phyloP scores from a whole-genome alignment of 805 yeast species.

The Lipomyces yamadae region DNA sequence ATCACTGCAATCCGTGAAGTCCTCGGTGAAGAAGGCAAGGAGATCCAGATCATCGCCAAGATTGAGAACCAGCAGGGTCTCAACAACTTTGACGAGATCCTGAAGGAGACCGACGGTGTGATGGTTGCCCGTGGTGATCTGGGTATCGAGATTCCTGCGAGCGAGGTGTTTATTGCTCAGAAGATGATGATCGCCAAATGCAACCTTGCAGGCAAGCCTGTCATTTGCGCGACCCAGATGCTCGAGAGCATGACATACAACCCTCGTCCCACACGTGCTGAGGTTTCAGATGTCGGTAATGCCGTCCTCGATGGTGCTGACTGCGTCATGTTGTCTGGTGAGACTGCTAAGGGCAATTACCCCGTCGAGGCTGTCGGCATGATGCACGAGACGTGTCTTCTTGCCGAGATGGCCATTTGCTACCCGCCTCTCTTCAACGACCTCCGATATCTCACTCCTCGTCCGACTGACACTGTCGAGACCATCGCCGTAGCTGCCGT shows the following conservation, averaged over 20 bases:
- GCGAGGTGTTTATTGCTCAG: conserved; percentile 97
- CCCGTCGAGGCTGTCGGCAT: conserved; percentile 96
- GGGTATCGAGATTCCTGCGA: conserved; percentile 99
- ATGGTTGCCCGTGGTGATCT: conserved; percentile 99
- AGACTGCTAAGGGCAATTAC: conserved; percentile 99
- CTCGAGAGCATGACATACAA: conserved; percentile 99
- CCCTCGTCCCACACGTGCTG: conserved; percentile 99
- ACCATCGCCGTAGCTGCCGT: conserved; percentile 98
- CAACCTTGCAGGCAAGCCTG: conserved; percentile 99
- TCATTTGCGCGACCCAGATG: conserved; percentile 99
- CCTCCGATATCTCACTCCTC: conserved; percentile 79
- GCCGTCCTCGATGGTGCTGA: conserved; percentile 99
- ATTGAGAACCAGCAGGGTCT: conserved; percentile 99
- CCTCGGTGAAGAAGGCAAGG: conserved; percentile 95
- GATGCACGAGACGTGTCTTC: conserved; percentile 97
- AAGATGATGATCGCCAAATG: conserved; percentile 99
- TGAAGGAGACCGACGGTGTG: conserved; percentile 95
- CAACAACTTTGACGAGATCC: conserved; percentile 97
- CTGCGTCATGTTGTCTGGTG: conserved; percentile 99
- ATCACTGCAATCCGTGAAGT: conserved; percentile 88
- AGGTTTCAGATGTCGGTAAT: conserved; percentile 98
- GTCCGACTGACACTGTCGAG: conserved; percentile 92
- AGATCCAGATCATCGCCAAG: conserved; percentile 94
- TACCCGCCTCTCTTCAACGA: conserved; percentile 83
- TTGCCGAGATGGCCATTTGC: conserved; percentile 96